Evolutionary conservation across 208 protist species (phyloP), one percentile per base, ranked within the genome.

Genomic region (Trypanosoma platydactyli): DNA sequence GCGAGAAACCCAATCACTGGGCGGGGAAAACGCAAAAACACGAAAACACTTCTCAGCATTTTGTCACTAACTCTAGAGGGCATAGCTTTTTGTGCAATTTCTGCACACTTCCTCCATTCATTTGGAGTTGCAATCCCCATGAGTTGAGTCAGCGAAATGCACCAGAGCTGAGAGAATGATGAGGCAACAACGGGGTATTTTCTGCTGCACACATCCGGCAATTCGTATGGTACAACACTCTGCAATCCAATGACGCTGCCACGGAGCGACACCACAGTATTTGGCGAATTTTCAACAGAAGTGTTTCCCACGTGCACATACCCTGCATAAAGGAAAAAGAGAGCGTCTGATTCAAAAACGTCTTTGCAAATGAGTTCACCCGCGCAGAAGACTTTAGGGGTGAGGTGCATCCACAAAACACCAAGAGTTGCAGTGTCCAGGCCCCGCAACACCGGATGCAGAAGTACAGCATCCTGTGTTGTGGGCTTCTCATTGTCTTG

Each of bases 261-360:
- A 46, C 44, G n/a, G 6, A n/a, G n/a, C n/a, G n/a, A 59, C n/a
- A 40, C 18, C 30, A 66, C 27, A 40, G 35, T 24, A 41, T 66
- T 53, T 15, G 15, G 7, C n/a, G 27, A 11, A 45, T 35, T 3
- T 38, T 38, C 30, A 53, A 9, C 55, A 20, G n/a, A 42, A 22
- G 27, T 41, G 4, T 11, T 15, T 25, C 29, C 22, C 27, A 71
- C 52, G 30, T 15, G 25, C 20, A 91, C 75, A 25, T 52, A 66
- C 11, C 88, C 88, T n/a, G 65, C 64, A 9, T 59, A 42, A 30
- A 94, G 68, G 53, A 94, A 85, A 60, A 73, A 87, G 9, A 94
- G 52, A 15, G 40, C 73, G 35, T 89, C 77, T 16, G 88, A 73
- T 3, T 49, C 69, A 40, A 83, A 86, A n/a, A 88, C 67, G 53